Conservation (phyloP, 192 early-diverging fungal genomes). For the Backusella parvicylindrica region DNA sequence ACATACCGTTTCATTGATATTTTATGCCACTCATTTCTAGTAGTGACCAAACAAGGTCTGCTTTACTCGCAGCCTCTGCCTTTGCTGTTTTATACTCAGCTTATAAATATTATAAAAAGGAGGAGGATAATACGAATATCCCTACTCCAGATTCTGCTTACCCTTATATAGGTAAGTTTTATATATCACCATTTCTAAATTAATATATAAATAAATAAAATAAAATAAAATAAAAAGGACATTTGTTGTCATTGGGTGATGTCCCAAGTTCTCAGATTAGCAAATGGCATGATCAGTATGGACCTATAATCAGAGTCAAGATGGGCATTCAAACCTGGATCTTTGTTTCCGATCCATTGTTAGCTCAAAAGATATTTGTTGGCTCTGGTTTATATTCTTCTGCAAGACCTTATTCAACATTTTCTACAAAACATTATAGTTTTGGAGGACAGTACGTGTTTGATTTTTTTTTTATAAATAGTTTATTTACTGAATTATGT, state of each 20-base stretch:
- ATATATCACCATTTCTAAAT: neutral
- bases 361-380: conserved; percentile 14
- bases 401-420: neutral
- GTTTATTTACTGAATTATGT: no score
- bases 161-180: neutral
- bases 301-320: conserved; percentile 6
- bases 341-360: neutral
- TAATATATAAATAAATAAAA: neutral
- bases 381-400: neutral
- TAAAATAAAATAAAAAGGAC: no score
- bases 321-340: conserved; percentile 19
- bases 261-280: neutral
- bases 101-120: neutral
- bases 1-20: neutral
- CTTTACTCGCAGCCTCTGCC: neutral
- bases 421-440: neutral
- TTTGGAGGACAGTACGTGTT: neutral
- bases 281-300: conserved; percentile 8
- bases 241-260: neutral
- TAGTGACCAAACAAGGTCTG: neutral
- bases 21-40: neutral
- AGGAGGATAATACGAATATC: neutral
- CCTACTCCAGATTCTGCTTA: neutral
- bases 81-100: neutral
- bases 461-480: no score